These are phyloP conservation scores for Phylloporus rhodoxanthus DNA, from an alignment of 768 basidiomycete genomes.

Conservation along the genomic window DNA sequence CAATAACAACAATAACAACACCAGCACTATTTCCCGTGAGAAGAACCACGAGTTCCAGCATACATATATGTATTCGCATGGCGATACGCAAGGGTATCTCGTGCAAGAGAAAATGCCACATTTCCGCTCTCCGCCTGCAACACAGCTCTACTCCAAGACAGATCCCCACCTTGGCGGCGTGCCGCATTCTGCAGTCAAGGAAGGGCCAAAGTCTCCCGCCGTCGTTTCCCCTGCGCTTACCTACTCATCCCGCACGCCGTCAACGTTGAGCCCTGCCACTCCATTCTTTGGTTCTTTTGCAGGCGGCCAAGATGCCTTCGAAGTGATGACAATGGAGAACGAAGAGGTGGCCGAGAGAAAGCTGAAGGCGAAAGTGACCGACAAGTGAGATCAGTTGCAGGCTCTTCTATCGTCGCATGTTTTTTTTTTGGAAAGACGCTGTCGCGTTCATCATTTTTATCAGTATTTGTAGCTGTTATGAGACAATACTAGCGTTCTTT, in stretches of 20 bases:
- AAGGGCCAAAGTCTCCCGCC: conserved; percentile 41
- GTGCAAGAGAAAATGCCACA: conserved; percentile 3
- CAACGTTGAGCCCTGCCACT: conserved; percentile 64
- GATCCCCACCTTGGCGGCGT: conserved; percentile 9
- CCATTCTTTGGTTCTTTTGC: conserved; percentile 63
- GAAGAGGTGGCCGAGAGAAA: conserved; percentile 23
- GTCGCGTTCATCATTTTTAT: conserved; percentile 6
- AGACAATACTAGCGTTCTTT: background rate
- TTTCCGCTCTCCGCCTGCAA: conserved; percentile 8
- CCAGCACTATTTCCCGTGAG: conserved; percentile 16
- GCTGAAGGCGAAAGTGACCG: conserved; percentile 15
- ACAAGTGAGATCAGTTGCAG: conserved; percentile 10
- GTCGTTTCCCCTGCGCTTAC: conserved; percentile 64
- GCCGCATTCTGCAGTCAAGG: conserved; percentile 19
- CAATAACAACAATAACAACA: conserved; percentile 20
- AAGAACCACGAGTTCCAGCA: conserved; percentile 13
- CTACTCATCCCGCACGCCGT: conserved; percentile 58
- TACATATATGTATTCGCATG: conserved; percentile 23
- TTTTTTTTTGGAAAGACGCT: conserved; percentile 7
- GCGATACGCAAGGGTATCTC: conserved; percentile 4
- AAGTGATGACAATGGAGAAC: conserved; percentile 17
- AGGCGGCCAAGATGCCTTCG: conserved; percentile 29
- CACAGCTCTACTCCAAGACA: conserved; percentile 10
- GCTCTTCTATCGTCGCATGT: background rate
- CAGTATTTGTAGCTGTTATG: conserved; percentile 3